Evolutionary conservation across 306 rosid species (phyloP).

Genomic region (Inga oerstediana): DNA sequence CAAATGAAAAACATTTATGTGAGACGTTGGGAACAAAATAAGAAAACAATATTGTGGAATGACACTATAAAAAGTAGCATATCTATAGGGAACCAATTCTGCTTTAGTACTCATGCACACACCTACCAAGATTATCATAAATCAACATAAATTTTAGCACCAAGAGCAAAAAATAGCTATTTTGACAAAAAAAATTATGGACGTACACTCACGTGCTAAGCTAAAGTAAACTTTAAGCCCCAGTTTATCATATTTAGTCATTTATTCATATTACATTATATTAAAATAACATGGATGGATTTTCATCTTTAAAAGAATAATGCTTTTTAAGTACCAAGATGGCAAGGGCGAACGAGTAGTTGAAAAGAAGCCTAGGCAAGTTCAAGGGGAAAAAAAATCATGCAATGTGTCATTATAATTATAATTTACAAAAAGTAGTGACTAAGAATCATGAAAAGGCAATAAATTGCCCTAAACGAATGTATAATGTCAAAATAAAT

Average conservation of each 20-base stretch:
- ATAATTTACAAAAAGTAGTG: not conserved
- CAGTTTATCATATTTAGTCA: not conserved
- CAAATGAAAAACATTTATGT: slow-evolving; percentile 20
- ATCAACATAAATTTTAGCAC: not conserved
- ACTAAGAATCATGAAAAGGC: slow-evolving; percentile 21
- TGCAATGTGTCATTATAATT: not conserved
- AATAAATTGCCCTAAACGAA: not conserved
- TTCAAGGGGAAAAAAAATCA: slow-evolving; percentile 4
- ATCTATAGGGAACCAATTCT: no score
- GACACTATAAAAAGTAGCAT: not conserved
- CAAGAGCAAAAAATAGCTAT: not conserved
- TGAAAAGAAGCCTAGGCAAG: not conserved
- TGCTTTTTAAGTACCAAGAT: not conserved
- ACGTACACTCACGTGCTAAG: not conserved
- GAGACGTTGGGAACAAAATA: slow-evolving; percentile 10
- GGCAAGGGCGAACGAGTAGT: not conserved
- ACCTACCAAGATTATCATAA: not conserved
- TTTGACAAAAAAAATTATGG: not conserved
- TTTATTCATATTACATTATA: not conserved
- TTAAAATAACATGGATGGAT: not conserved
- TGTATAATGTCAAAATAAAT: not conserved
- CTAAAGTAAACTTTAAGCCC: not conserved
- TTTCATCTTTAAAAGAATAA: not conserved
- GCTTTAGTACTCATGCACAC: not conserved
- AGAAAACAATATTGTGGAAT: not conserved